These are phyloP conservation scores for Periconia sp. DNA, from an alignment of 2,329 filamentous ascomycete species.

Conservation along the genomic window DNA sequence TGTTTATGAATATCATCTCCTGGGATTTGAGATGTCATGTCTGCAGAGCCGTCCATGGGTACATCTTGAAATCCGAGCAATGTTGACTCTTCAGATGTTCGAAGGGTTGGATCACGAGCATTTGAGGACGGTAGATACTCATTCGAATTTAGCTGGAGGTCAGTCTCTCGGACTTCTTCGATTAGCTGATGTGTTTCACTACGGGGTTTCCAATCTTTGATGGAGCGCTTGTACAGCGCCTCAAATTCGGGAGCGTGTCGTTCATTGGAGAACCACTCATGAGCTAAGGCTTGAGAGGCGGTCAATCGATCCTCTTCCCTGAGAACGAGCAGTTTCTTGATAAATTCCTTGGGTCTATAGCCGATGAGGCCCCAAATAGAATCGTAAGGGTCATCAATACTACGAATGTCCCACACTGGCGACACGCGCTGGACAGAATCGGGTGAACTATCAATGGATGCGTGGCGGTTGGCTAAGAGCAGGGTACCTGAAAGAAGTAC, in stretches of 20 bases:
- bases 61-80: neutral
- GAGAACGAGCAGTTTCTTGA: slow-evolving; percentile 53
- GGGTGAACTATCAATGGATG: slow-evolving; percentile 29
- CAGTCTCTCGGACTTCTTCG: slow-evolving; percentile 15
- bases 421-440: slow-evolving; percentile 38
- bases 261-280: slow-evolving; percentile 60
- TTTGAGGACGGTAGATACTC: neutral
- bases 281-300: slow-evolving; percentile 55
- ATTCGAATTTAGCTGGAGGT: neutral
- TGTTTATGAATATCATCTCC: too few species aligned
- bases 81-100: neutral
- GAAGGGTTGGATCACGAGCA: neutral
- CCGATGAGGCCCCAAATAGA: slow-evolving; percentile 48
- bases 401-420: slow-evolving; percentile 45
- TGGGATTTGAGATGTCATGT: neutral
- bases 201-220: slow-evolving; percentile 54
- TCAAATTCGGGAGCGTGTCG: slow-evolving; percentile 51
- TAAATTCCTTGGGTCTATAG: slow-evolving; percentile 54
- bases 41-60: neutral
- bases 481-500: slow-evolving; percentile 55
- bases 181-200: slow-evolving; percentile 27
- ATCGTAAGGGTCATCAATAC: slow-evolving; percentile 45
- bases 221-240: slow-evolving; percentile 52
- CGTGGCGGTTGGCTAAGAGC: slow-evolving; percentile 47
- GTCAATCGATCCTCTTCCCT: slow-evolving; percentile 55